These are phyloP conservation scores for Solanum pennellii DNA, from an alignment of 257 asterid genomes.

Conservation along the genomic window DNA sequence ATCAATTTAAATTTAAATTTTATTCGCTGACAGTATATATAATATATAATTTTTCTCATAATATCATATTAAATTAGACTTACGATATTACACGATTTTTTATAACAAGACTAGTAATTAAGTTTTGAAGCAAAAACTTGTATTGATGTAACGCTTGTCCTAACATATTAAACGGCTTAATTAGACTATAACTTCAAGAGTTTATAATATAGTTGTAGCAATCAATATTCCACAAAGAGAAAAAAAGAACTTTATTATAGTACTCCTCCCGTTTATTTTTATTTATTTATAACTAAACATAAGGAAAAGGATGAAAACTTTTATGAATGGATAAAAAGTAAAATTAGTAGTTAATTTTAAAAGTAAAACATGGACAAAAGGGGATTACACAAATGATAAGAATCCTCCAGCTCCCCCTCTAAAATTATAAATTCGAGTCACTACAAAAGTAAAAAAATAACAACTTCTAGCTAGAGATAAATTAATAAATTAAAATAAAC, in stretches of 20 bases:
- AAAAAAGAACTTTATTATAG: not conserved
- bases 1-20: not conserved
- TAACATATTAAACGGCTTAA: not conserved
- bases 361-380: not conserved
- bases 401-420: not conserved
- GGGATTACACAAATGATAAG: not conserved
- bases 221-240: not conserved
- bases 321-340: too few species aligned
- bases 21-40: not conserved
- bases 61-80: not conserved
- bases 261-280: not conserved
- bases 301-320: not conserved
- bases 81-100: not conserved
- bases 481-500: too few species aligned
- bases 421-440: not conserved
- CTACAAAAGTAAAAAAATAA: rapidly evolving
- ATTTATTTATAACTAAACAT: not conserved
- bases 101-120: not conserved
- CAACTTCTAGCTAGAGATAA: too few species aligned
- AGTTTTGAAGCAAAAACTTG: too few species aligned
- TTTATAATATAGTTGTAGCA: not conserved
- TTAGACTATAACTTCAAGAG: not conserved
- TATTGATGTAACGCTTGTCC: not conserved
- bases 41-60: not conserved
- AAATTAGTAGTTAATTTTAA: not conserved